Evolutionary conservation across 1,284 basidiomycete genomes (phyloP), one percentile per base, ranked within the genome.

Genomic region (Ceratobasidium sp.): DNA sequence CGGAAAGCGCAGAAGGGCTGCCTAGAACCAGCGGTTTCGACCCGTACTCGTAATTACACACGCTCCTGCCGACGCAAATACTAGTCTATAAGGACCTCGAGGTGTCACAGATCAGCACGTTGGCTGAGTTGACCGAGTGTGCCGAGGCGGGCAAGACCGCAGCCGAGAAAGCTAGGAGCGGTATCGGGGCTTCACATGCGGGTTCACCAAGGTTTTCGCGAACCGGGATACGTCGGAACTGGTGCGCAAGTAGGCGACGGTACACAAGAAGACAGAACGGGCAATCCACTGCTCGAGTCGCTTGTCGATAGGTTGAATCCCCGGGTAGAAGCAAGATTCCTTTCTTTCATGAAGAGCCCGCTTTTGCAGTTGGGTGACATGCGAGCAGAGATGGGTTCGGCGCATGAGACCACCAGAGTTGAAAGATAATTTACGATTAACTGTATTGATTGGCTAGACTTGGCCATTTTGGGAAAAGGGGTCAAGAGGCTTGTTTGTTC

Each of bases 401-500:
- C n/a, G 38, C n/a, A 10, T 41, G n/a, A 5, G 48, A 23, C n/a
- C 30, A 41, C 23, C 35, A 23, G 5, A 41, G 38, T 20, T 27
- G 57, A 41, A 8, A 18, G 30, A 35, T 38, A 20, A 27, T 10
- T 35, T 30, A 68, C 52, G 50, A 20, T 68, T 68, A 68, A 14
- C 35, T 48, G 23, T 68, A 52, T 52, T 27, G 27, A 65, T 52
- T 23, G 52, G 3, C 27, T 41, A 12, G 38, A 50, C 66, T 68
- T 54, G 66, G 66, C 33, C 23, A 30, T 35, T 38, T 68, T 68
- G 33, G 66, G 66, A 67, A 67, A 44, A 52, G 20, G 66, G 66
- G 66, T 35, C 33, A 57, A 16, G 69, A 73, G 69, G 69, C 70
- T 64, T 74, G 57, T 74, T 74, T 74, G 70, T 50, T 6, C 57